phyloP scores from a whole-genome alignment of 441 rosid species.

The Daphne laureola region DNA sequence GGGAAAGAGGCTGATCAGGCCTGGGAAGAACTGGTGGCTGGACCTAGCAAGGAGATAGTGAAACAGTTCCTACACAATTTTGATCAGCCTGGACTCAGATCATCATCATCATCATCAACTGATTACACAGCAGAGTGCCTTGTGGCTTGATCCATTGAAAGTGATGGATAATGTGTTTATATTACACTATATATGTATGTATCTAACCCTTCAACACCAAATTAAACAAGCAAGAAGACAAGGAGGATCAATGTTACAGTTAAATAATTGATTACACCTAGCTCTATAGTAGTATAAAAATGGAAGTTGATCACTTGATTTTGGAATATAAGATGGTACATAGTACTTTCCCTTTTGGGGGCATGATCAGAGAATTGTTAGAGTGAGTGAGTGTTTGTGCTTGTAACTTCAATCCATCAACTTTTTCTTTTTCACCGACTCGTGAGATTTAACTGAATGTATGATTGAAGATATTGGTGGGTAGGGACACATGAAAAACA shows the following conservation, averaged over 20 bases:
- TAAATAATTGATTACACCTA: no score
- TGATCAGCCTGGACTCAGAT: slow-evolving; percentile 5
- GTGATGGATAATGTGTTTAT: no score
- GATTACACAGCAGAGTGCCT: slow-evolving; percentile 21
- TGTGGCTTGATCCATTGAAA: slow-evolving; percentile 16
- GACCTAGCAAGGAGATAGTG: slow-evolving; percentile 37
- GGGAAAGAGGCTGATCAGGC: slow-evolving; percentile 46
- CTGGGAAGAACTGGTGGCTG: slow-evolving; percentile 50
- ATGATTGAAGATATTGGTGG: no score
- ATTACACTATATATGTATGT: neutral
- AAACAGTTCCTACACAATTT: slow-evolving; percentile 29
- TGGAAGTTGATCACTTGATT: no score
- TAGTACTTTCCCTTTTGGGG: slow-evolving; percentile 3
- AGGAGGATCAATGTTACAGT: no score
- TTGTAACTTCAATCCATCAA: no score
- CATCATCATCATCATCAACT: neutral
- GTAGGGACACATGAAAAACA: no score
- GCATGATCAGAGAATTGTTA: neutral
- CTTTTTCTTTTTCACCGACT: neutral
- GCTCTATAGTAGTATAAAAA: no score
- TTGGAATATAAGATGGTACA: neutral
- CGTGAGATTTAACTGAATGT: no score
- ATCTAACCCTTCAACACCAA: neutral
- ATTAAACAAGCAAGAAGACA: no score
- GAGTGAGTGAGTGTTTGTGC: no score